Evolutionary conservation across 2,329 filamentous ascomycete genomes (phyloP).

Genomic region (Diaporthe aspalathi): DNA sequence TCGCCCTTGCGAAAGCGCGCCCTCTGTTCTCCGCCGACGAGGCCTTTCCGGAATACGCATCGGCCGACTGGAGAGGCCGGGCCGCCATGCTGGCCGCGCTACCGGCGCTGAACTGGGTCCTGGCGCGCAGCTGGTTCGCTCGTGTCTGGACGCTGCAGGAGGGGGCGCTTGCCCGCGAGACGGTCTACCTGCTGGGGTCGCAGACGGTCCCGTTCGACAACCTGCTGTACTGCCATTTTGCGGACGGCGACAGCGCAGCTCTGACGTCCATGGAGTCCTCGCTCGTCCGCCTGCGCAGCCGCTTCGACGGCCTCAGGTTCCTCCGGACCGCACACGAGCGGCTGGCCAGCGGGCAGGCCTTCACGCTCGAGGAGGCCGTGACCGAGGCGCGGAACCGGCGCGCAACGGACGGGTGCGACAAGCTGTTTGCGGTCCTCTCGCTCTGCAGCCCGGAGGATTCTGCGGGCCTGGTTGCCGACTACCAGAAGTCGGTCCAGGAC

Average conservation of each 20-base stretch:
- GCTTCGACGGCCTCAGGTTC: background rate
- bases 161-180: background rate
- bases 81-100: no score
- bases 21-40: background rate
- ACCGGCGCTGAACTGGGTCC: constrained; percentile 9
- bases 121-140: background rate
- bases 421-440: background rate
- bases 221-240: background rate
- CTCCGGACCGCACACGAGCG: background rate
- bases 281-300: background rate
- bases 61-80: no score
- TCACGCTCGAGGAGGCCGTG: background rate
- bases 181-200: background rate
- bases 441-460: background rate
- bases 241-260: background rate
- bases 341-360: background rate
- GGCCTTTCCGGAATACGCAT: background rate
- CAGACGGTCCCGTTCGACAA: background rate
- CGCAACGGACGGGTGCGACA: background rate
- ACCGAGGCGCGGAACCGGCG: background rate
- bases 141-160: constrained; percentile 14
- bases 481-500: background rate
- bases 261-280: background rate
- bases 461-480: background rate
- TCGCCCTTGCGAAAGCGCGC: background rate